Evolutionary conservation across 164 flowering plant genomes (phyloP), one percentile per base, ranked within the genome.

Genomic region (Aristolochia californica): DNA sequence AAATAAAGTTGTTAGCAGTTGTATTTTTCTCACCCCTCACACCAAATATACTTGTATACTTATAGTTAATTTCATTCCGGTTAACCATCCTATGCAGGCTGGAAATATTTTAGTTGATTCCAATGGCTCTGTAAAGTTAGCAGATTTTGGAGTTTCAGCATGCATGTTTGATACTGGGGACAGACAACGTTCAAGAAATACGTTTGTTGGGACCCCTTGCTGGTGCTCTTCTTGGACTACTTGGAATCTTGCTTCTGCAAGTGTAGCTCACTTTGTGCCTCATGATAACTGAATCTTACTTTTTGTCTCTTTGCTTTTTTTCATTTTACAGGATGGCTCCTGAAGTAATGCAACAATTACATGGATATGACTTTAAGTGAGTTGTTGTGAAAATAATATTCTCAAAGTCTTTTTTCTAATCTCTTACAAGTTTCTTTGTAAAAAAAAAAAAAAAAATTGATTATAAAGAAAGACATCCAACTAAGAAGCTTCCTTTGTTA

Each of bases 151-250:
- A 51, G 97, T 94, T 40, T 84, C 97, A 60, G 96, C 99, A 16
- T 78, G 93, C 75, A 81, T 90, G 96, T 90, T 90, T 82, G 96
- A 94, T 68, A 61, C 83, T 49, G 97, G 99, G 55, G 95, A 87
- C 71, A 79, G 99, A 49, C 99, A 84, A 45, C 85, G 85, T 18
- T 69, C 97, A 27, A 80, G 99, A 71, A 90, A 90, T 66, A 87
- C 99, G 13, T 94, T 94, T 75, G 97, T 85, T 55, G 99, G 99
- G 58, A 94, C 99, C 53, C 99, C 99, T 22, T 94, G 99, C 91
- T 94, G 97, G 99, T 86, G 47, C 25, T 43, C 11, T 57, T 47
- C 20, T 23, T 40, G 45, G 25, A 5, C 25, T 10, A 56, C 18
- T 18, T 30, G 45, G 22, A 43, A 38, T 34, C 24, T 16, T 24